Evolutionary conservation across 2,329 filamentous ascomycete species (phyloP).

Genomic region (Thermothelomyces thermophilus): DNA sequence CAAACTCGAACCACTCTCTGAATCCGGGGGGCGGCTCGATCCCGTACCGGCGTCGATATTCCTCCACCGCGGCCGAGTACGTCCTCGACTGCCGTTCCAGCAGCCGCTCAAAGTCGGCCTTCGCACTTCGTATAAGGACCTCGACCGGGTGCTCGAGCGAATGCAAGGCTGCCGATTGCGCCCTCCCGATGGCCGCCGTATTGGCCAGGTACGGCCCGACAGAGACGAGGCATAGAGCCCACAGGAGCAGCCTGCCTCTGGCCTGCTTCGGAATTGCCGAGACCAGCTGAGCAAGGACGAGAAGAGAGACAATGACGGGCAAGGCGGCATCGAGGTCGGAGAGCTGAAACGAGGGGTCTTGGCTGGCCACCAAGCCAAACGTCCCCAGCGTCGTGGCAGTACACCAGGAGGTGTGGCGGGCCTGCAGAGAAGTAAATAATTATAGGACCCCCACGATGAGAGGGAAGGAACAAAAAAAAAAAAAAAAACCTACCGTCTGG

Average conservation of each 20-base stretch:
- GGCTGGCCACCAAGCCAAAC: constrained; percentile 30
- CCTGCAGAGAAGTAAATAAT: constrained; percentile 23
- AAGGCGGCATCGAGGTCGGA: constrained; percentile 26
- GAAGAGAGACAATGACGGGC: constrained; percentile 26
- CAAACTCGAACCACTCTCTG: constrained; percentile 39
- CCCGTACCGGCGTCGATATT: constrained; percentile 40
- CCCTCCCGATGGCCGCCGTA: constrained; percentile 21
- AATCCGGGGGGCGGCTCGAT: constrained; percentile 42
- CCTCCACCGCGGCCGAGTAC: constrained; percentile 30
- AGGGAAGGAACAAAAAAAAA: too few species aligned
- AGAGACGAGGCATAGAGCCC: constrained; percentile 28
- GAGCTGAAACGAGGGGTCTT: constrained; percentile 26
- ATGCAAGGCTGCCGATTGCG: constrained; percentile 12
- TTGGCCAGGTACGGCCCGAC: constrained; percentile 30
- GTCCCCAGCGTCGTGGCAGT: constrained; percentile 27
- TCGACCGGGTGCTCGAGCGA: constrained; percentile 32
- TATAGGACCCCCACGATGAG: too few species aligned
- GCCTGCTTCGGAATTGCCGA: constrained; percentile 29
- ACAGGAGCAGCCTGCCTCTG: constrained; percentile 27
- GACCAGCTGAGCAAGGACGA: constrained; percentile 30
- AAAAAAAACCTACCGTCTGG: constrained; percentile 28
- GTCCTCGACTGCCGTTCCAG: constrained; percentile 34
- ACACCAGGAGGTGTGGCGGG: constrained; percentile 30
- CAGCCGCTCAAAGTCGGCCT: constrained; percentile 28
- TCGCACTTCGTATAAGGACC: constrained; percentile 27